Base-by-base conservation (phyloP, 202 grass and related monocot genomes). In the Dendrocalamus latiflorus region DNA sequence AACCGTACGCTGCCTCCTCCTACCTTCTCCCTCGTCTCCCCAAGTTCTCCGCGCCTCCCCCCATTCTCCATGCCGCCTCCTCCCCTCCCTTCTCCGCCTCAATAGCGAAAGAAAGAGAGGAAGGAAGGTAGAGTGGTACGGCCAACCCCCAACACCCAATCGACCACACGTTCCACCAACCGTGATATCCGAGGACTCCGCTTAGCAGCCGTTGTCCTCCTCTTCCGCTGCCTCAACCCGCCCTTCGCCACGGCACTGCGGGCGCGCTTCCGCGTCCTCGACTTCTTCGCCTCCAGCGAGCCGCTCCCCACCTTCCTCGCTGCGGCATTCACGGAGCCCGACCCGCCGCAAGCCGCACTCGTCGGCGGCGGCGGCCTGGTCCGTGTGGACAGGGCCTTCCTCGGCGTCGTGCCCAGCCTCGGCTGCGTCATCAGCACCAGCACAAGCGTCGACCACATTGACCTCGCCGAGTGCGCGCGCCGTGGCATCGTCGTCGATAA, bases 381-480 rank as follows among this genome's bases (percentile, higher is more conserved):
- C 42, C 62, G 20, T 5, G 81, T 90, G 17, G 68, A 90, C 81
- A 5, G 43, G 0, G 51, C 61, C 36, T 64, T 88, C 76, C 59
- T 89, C 12, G 49, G 65, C 33, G 75, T 70, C 41, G 53, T 75
- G 6, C 81, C 89, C 9, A 25, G 59, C 48, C 37, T 87, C 25
- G 50, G 68, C 25, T 89, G 36, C 67, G 17, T 90, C 34, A 42
- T 87, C 34, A 88, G 77, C 25, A 85, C 84, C 57, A 76, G 77
- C 65, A 26, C 77, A 22, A 85, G 88, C 11, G 61, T 90, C 21
- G 80, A 86, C 25, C 88, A 88, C 61, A 39, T 90, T 54, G 61
- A 90, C 51, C 60, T 93, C 53, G 43, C 76, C 30, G 88, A 87
- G 67, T 93, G 88, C 64, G 20, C 59, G 34, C 70, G 78, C 20